Evolutionary conservation across 169 alveolate species (phyloP).

Genomic region (Hammondia hammondi): DNA sequence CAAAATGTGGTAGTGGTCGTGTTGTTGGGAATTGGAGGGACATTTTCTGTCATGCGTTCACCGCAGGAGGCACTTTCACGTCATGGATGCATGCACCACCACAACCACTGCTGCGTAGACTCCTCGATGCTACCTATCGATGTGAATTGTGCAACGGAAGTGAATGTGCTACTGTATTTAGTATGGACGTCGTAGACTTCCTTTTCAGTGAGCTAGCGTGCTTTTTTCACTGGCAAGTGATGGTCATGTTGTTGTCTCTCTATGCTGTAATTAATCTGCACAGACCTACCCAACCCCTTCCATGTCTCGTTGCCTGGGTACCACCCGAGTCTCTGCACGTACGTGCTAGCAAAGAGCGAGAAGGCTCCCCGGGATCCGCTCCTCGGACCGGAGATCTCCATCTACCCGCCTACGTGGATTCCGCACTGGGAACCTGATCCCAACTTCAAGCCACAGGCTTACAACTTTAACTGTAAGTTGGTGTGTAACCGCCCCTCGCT

Average conservation of each 20-base stretch:
- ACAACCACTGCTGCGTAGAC: neutral
- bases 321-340: conserved; percentile 26
- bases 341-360: conserved; percentile 19
- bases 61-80: no score
- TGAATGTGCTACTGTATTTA: neutral
- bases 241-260: no score
- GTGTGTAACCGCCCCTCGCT: neutral
- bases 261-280: neutral
- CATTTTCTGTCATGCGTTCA: no score
- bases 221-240: no score
- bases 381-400: conserved; percentile 51
- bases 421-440: conserved; percentile 45
- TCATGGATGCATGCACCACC: no score
- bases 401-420: conserved; percentile 50
- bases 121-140: no score
- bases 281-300: conserved; percentile 53
- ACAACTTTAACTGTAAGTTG: conserved; percentile 31
- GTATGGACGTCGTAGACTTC: no score
- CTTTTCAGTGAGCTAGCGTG: no score
- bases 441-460: conserved; percentile 39
- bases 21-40: neutral
- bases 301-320: conserved; percentile 64
- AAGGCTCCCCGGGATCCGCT: conserved; percentile 38
- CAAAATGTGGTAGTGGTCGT: neutral
- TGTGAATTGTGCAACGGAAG: no score